phyloP scores from a whole-genome alignment of 306 rosid genomes.

The Medicago arabica region DNA sequence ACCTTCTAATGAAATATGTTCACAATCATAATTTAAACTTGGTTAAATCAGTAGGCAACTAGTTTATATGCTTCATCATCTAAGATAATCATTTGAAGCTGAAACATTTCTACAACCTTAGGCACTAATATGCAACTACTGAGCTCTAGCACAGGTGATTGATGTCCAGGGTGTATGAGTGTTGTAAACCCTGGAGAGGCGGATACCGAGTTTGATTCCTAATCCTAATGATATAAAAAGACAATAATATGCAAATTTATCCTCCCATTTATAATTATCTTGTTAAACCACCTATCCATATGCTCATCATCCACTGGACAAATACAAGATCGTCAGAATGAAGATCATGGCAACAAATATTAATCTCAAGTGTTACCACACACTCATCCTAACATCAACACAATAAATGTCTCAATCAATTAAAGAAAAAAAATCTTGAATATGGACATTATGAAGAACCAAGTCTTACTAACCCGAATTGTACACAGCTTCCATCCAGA shows the following conservation, averaged over 20 bases:
- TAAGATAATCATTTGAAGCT: conserved; percentile 1
- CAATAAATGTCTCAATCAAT: neutral
- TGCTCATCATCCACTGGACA: neutral
- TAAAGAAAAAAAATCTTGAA: neutral
- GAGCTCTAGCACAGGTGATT: no score
- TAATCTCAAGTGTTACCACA: no score
- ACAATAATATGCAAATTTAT: neutral
- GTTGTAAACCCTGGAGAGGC: no score
- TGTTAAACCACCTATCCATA: neutral
- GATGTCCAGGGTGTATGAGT: no score
- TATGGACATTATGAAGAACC: neutral
- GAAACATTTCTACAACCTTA: neutral
- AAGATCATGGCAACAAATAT: neutral
- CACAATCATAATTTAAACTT: neutral
- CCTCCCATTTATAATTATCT: neutral
- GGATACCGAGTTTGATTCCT: no score
- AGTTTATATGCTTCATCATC: neutral
- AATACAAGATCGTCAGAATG: neutral
- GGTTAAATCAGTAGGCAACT: neutral
- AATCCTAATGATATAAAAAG: no score
- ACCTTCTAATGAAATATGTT: no score
- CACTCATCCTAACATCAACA: neutral
- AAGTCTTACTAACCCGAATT: neutral
- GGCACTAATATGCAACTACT: neutral
- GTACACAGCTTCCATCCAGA: conserved; percentile 1